phyloP scores from a whole-genome alignment of 2,329 filamentous ascomycete species.

The Tolypocladium nubicola region DNA sequence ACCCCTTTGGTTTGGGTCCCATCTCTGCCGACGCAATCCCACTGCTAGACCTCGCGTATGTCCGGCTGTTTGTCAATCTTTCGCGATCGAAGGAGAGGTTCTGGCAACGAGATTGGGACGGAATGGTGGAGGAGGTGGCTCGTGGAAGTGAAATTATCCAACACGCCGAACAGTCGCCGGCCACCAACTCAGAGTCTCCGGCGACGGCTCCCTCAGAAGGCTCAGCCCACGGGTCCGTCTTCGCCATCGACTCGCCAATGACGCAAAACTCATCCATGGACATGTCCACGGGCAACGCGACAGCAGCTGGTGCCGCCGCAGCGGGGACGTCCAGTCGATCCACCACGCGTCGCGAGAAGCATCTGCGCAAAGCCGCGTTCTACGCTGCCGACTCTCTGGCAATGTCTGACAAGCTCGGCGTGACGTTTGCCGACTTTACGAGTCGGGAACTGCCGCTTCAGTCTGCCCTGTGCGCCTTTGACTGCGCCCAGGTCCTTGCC shows the following conservation, averaged over 20 bases:
- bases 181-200: slow-evolving; percentile 33
- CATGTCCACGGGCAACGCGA: slow-evolving; percentile 16
- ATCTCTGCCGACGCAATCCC: slow-evolving; percentile 87
- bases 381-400: slow-evolving; percentile 87
- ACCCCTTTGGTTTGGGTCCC: slow-evolving; percentile 71
- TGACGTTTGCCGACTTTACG: slow-evolving; percentile 75
- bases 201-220: slow-evolving; percentile 28
- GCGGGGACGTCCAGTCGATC: slow-evolving; percentile 23
- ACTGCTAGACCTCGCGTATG: slow-evolving; percentile 81
- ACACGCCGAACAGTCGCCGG: slow-evolving; percentile 54
- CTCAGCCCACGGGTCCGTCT: slow-evolving; percentile 33
- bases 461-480: slow-evolving; percentile 83
- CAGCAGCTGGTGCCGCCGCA: slow-evolving; percentile 1
- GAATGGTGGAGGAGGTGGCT: slow-evolving; percentile 79
- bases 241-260: slow-evolving; percentile 40
- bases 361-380: slow-evolving; percentile 87
- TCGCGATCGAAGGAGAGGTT: slow-evolving; percentile 85
- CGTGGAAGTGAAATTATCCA: slow-evolving; percentile 66
- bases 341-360: slow-evolving; percentile 68
- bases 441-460: slow-evolving; percentile 82
- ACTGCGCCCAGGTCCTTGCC: slow-evolving; percentile 86
- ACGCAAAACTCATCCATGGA: slow-evolving; percentile 40
- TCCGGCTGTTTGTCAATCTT: slow-evolving; percentile 88
- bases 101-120: slow-evolving; percentile 89
- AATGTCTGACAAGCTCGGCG: slow-evolving; percentile 77